Conservation (phyloP, 2,329 filamentous ascomycete genomes). For the Penicillium crustosum region DNA sequence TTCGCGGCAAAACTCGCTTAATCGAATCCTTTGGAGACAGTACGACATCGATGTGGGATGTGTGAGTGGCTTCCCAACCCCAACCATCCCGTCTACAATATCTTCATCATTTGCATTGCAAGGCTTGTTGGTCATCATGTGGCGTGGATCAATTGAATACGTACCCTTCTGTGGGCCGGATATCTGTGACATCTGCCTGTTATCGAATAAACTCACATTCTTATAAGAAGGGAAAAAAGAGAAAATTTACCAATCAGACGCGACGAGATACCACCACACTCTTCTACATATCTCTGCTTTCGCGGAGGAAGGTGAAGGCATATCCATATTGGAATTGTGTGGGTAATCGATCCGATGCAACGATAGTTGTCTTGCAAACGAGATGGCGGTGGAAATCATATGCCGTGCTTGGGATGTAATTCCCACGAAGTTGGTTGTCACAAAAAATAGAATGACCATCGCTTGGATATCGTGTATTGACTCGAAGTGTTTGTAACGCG, state of each 20-base stretch:
- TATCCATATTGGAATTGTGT: conserved; percentile 11
- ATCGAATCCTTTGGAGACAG: conserved; percentile 35
- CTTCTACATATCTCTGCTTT: conserved; percentile 39
- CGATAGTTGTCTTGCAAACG: conserved; percentile 22
- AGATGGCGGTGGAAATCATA: conserved; percentile 33
- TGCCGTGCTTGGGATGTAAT: conserved; percentile 35
- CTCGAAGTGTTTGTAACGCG: conserved; percentile 20
- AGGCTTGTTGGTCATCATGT: conserved; percentile 43
- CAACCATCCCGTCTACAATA: conserved; percentile 30
- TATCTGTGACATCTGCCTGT: conserved; percentile 35
- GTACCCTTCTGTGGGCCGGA: conserved; percentile 37
- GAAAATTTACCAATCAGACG: conserved; percentile 37
- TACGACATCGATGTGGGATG: conserved; percentile 43
- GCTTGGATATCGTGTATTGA: conserved; percentile 41
- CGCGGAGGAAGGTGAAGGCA: conserved; percentile 25
- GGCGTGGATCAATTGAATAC: conserved; percentile 38
- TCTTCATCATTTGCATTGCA: conserved; percentile 39
- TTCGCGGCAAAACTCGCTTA: conserved; percentile 39
- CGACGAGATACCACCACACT: conserved; percentile 45
- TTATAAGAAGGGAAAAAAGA: not conserved
- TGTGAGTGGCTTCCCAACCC: conserved; percentile 19
- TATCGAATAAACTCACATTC: not conserved
- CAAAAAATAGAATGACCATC: conserved; percentile 36
- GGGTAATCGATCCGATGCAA: conserved; percentile 24
- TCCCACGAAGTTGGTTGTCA: conserved; percentile 37